Base-by-base conservation (phyloP, 1,284 basidiomycete species). In the Mixia osmundae region DNA sequence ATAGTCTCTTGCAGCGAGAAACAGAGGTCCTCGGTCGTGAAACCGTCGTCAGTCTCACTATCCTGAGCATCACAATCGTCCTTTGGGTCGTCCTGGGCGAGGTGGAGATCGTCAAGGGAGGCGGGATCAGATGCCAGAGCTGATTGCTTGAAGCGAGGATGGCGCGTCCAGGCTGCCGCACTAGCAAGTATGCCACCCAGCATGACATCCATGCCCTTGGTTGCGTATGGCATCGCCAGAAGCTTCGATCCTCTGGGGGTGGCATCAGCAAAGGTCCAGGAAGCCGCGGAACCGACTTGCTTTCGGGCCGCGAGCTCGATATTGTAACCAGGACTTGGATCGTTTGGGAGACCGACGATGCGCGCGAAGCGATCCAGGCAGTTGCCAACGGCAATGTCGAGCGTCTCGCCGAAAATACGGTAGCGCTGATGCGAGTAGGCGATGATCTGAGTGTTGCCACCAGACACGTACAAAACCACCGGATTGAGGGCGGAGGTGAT, bases 301-400 rank as follows among this genome's bases (percentile, higher is more conserved):
- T 70, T 74, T 57, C 79, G 87, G 0, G 91, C 89, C 53, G 79
- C 75, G 54, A 82, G 76, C 54, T 99, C 91, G 46, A 99, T 97
- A 51, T 97, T 97, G 52, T 85, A 87, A n/a, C 91, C 91, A 0
- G 91, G 91, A 51, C 70, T 78, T 1, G 91, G 91, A 54, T 91
- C 89, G 52, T 99, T 99, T 50, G 76, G 76, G 26, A 99, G 61
- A 40, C 80, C 76, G 39, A 99, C 83, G n/a, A 91, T 82, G 21
- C 91, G 65, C 0, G 91, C 91, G 51, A 97, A 97, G 36, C 91
- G 71, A 57, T 99, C 91, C 19, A 99, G 64, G 54, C 89, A 97
- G 57, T 99, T 99, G 22, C 91, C 91, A 19, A 97, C 87, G 8
- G 91, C 91, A 42, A 99, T 97, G 53, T 99, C 91, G 34, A 99